Evolutionary conservation across 225 moss, liverwort and hornwort species (phyloP), one percentile per base, ranked within the genome.

Genomic region (Antitrichia curtipendula): DNA sequence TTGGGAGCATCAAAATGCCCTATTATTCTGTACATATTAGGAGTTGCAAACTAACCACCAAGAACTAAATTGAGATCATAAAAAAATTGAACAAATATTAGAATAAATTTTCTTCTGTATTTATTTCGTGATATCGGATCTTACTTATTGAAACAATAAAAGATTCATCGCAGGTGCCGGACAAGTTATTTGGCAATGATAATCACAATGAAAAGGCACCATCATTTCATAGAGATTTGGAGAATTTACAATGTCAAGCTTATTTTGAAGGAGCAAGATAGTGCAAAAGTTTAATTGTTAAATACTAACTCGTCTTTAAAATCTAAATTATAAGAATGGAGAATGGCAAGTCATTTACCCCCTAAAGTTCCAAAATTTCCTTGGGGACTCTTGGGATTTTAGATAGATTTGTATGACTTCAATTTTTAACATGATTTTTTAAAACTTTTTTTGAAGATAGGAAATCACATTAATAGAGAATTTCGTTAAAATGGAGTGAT

Each of bases 1-100:
- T 64, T 64, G 5, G 10, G 6, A 64, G 3, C 64, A 63, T 32
- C 8, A 32, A 18, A 34, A 34, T 34, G 1, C 2, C 4, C 2
- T 15, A 31, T 10, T 62, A 0, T 62, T 62, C 5, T 31, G 2
- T 6, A 62, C 16, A 32, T 62, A 8, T 16, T 16, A 62, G 31
- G 32, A 63, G 9, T 9, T 63, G 32, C 12, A 32, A 17, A 63
- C 31, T 32, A 63, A 63, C 8, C 32, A 63, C 32, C 17, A 17
- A 32, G 16, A 63, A 32, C 27, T 2, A 61, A 29, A 61, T 4
- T 3, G 7, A 0, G 5, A 0, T 1, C 1, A 29, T 29, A 28
- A 61, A 62, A 31, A 15, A 7, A 28, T 31, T 63, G 12, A 63
- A 32, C 17, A 17, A 8, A 63, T 18, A 34, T 63, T 4, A 1